Conservation (phyloP, 768 basidiomycete species). For the Suillus americanus region DNA sequence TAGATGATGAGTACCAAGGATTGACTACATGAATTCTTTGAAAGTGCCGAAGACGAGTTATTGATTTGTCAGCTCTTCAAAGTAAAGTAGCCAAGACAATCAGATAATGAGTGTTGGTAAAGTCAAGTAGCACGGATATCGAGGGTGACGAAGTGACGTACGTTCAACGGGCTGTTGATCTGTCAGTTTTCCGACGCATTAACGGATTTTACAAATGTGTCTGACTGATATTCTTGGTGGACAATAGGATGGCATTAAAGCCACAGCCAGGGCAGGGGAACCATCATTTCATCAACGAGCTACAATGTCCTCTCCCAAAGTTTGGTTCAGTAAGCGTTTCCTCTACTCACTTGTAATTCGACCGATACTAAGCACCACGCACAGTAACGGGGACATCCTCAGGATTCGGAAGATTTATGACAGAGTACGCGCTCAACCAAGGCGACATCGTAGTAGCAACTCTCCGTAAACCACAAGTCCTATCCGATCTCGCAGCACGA, state of each 20-base stretch:
- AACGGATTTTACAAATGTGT: neutral
- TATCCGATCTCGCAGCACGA: neutral
- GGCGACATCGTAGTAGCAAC: neutral
- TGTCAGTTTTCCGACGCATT: neutral
- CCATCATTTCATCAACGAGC: neutral
- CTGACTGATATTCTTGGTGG: neutral
- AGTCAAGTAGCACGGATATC: no score
- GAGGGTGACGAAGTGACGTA: neutral
- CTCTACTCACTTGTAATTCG: neutral
- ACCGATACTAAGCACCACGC: neutral
- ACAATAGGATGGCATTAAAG: neutral
- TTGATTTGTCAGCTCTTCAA: neutral
- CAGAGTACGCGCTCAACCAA: neutral
- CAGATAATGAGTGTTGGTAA: no score
- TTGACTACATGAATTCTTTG: no score
- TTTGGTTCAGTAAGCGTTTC: neutral
- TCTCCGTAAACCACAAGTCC: neutral
- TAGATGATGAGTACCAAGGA: no score
- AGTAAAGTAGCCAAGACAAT: no score
- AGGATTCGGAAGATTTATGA: neutral
- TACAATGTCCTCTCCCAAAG: neutral
- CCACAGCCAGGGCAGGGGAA: neutral
- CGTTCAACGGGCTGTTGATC: neutral
- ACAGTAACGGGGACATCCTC: neutral
- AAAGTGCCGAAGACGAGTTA: neutral